Evolutionary conservation across 2,329 filamentous ascomycete species (phyloP), one percentile per base, ranked within the genome.

Genomic region (Arthrobotrys entomopaga): DNA sequence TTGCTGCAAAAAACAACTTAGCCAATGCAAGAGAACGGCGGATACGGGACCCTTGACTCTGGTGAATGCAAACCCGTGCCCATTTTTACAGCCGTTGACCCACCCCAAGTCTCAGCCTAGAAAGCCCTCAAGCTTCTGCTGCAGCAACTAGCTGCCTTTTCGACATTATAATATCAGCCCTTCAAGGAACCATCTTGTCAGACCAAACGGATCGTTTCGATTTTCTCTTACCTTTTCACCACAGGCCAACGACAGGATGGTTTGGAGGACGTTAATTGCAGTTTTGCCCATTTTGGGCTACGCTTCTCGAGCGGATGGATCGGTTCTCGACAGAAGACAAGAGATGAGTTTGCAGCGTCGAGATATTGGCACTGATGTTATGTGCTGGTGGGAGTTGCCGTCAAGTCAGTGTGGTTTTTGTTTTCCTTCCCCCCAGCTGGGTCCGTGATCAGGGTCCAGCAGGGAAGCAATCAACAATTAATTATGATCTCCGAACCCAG

Each of bases 131-230:
- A 50, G 19, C 46, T 19, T 19, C 10, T 38, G 26, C 29, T 10
- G 34, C 53, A 40, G 53, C 42, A 57, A 38, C 15, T 26, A 38
- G 54, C 58, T 61, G 49, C 69, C 56, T 50, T 67, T 56, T 64
- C 70, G 56, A 64, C 50, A 49, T 52, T 74, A 74, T 74, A 74
- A 74, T 67, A 74, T 67, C 63, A 74, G 63, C 70, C 58, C 38
- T 67, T 56, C 61, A 59, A 60, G 58, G 63, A 67, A 63, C 43
- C 43, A 52, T 48, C 56, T 60, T 57, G 59, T 74, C 70, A 49
- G 63, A 59, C 63, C 48, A 29, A 63, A 64, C 66, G 66, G 19
- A 61, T 61, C 49, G 63, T 46, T 29, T 66, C 22, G 26, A 74
- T 58, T 60, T 24, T 54, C 50, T 24, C 22, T 50, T 22, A 19